Percentiles rank a stretch among this genome's conserved stretches.
Evolutionary conservation across 805 yeast species (phyloP).

Genomic region (Priceomyces fermenticarens): DNA sequence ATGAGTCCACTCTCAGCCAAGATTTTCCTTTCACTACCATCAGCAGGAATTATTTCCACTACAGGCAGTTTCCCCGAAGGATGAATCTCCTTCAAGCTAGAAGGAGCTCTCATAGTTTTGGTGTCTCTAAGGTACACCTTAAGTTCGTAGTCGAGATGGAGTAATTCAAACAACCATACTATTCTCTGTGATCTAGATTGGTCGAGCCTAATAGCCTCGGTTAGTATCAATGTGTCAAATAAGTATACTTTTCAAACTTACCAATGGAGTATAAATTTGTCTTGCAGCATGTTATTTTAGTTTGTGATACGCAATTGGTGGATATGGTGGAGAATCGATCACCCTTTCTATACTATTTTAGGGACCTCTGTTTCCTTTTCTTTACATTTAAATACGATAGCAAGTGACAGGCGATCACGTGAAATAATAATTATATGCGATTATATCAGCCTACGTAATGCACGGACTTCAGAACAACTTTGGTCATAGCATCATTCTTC

Average conservation of each 20-base stretch:
- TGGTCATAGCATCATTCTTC: no score
- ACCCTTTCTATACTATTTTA: no score
- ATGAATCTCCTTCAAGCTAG: conserved; percentile 49
- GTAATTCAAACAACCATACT: conserved; percentile 62
- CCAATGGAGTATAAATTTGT: conserved; percentile 26
- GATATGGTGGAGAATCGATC: not conserved
- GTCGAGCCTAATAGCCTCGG: conserved; percentile 31
- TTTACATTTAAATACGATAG: no score
- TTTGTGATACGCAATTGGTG: not conserved
- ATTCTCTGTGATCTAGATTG: conserved; percentile 61
- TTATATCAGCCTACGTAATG: no score
- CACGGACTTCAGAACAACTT: no score
- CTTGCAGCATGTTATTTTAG: conserved; percentile 5
- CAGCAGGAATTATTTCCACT: conserved; percentile 39
- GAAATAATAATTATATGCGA: no score
- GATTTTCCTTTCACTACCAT: conserved; percentile 31
- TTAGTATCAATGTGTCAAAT: not conserved
- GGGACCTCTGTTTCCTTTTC: not conserved
- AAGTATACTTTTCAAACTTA: conserved; percentile 9
- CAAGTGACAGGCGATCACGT: conserved; percentile 1
- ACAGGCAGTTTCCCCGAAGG: conserved; percentile 67
- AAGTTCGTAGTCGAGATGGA: conserved; percentile 53
- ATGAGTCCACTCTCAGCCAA: conserved; percentile 39
- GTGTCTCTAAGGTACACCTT: conserved; percentile 51
- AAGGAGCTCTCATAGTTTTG: conserved; percentile 42